These are phyloP conservation scores for Corymbia citriodora DNA, from an alignment of 441 rosid species.

Conservation along the genomic window DNA sequence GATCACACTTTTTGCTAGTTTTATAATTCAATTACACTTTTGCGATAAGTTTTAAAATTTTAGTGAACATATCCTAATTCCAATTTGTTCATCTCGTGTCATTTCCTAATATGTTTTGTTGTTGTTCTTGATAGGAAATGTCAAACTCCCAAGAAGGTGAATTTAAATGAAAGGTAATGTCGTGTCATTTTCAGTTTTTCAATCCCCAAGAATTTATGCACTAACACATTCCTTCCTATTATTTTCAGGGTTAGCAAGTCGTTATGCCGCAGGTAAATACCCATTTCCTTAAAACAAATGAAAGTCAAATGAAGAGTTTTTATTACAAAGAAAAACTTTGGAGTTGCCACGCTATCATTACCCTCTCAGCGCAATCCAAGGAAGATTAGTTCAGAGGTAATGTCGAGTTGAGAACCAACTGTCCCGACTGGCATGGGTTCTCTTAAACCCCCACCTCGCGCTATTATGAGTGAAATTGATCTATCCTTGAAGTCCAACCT, in stretches of 20 bases:
- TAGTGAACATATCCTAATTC: too few relatives aligned
- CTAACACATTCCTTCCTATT: accelerated
- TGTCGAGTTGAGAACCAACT: accelerated
- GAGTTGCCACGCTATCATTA: accelerated
- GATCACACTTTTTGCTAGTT: too few relatives aligned
- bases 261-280: neutral
- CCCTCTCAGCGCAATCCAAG: accelerated
- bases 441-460: too few relatives aligned
- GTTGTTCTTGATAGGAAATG: too few relatives aligned
- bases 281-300: neutral
- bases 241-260: neutral
- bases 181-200: neutral
- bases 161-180: neutral
- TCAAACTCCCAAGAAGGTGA: neutral
- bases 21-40: too few relatives aligned
- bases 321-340: accelerated
- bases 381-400: too few relatives aligned
- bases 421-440: accelerated
- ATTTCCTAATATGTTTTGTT: too few relatives aligned
- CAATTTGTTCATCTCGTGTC: too few relatives aligned
- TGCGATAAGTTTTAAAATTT: too few relatives aligned
- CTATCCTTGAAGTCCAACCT: too few relatives aligned
- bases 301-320: neutral
- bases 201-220: accelerated
- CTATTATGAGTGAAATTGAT: too few relatives aligned